A percentile compares a stretch with the other conserved stretches of the same genome.
These are phyloP conservation scores for Venturia aucupariae DNA, from an alignment of 2,329 filamentous ascomycete species.

Conservation along the genomic window DNA sequence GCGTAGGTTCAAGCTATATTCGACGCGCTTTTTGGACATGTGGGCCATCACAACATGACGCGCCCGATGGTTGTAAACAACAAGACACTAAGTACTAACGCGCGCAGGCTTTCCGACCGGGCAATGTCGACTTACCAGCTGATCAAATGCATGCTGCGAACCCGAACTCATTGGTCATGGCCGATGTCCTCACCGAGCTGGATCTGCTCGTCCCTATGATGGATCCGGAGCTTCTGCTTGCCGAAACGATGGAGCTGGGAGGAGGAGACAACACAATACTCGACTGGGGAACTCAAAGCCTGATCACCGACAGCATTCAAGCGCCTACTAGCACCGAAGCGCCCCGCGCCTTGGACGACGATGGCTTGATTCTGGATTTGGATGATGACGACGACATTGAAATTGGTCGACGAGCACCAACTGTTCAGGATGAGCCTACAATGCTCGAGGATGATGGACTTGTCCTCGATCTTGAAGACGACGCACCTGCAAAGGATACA, in stretches of 20 bases:
- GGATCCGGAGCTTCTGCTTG: slow-evolving; percentile 75
- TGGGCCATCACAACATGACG: slow-evolving; percentile 1
- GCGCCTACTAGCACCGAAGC: slow-evolving; percentile 40
- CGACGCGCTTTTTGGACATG: background rate
- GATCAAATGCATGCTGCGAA: slow-evolving; percentile 68
- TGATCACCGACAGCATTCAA: slow-evolving; percentile 60
- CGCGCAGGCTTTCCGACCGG: slow-evolving; percentile 78
- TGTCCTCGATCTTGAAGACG: slow-evolving; percentile 38
- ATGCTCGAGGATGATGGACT: slow-evolving; percentile 40
- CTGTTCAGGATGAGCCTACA: slow-evolving; percentile 23
- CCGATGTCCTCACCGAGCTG: slow-evolving; percentile 86
- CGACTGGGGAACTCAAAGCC: slow-evolving; percentile 63
- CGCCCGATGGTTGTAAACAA: background rate
- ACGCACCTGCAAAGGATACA: slow-evolving; percentile 22
- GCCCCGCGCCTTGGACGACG: slow-evolving; percentile 15
- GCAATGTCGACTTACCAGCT: slow-evolving; percentile 89
- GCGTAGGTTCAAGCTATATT: background rate
- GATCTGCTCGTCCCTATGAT: slow-evolving; percentile 72
- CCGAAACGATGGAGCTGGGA: slow-evolving; percentile 47
- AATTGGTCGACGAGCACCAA: slow-evolving; percentile 77
- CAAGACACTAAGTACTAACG: slow-evolving; percentile 19
- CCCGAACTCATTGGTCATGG: slow-evolving; percentile 77
- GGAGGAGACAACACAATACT: slow-evolving; percentile 18
- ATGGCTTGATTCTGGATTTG: slow-evolving; percentile 36
- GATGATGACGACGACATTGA: slow-evolving; percentile 61